phyloP scores from a whole-genome alignment of 1,139 yeast species.

The Schizosaccharomyces versatilis region DNA sequence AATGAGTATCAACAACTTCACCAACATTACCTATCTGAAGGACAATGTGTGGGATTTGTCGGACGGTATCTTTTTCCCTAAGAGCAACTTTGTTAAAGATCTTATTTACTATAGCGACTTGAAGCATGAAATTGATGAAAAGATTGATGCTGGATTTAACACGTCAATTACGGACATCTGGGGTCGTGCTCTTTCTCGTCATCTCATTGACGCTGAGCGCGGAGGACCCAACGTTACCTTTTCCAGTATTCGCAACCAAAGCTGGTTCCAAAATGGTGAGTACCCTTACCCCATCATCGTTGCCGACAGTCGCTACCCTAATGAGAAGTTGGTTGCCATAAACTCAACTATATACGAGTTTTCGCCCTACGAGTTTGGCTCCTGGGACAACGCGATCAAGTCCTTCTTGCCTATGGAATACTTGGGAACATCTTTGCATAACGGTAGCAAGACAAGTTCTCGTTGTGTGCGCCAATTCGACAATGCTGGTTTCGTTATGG shows the following conservation, averaged over 20 bases:
- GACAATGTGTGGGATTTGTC: slow-evolving; percentile 17
- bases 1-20: slow-evolving; percentile 21
- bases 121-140: slow-evolving; percentile 32
- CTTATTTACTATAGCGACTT: slow-evolving; percentile 35
- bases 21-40: slow-evolving; percentile 11
- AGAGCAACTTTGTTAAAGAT: slow-evolving; percentile 32
- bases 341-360: slow-evolving; percentile 36
- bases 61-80: slow-evolving; percentile 40
- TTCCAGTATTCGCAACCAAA: slow-evolving; percentile 35
- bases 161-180: slow-evolving; percentile 71
- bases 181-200: slow-evolving; percentile 72
- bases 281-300: slow-evolving; percentile 86
- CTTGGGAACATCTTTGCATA: slow-evolving; percentile 41
- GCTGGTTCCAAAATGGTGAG: slow-evolving; percentile 33
- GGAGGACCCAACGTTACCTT: slow-evolving; percentile 49
- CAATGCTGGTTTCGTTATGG: slow-evolving; percentile 50
- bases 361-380: slow-evolving; percentile 60
- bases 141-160: slow-evolving; percentile 56
- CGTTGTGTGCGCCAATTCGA: slow-evolving; percentile 40
- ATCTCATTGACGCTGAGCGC: slow-evolving; percentile 37
- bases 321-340: slow-evolving; percentile 20
- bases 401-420: slow-evolving; percentile 54
- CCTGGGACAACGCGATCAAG: slow-evolving; percentile 67
- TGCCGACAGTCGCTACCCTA: slow-evolving; percentile 66
- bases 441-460: slow-evolving; percentile 28